Percentiles rank a stretch among this genome's conserved stretches.
Conservation (phyloP, 305 asterid species). For the Fraxinus nigra region DNA sequence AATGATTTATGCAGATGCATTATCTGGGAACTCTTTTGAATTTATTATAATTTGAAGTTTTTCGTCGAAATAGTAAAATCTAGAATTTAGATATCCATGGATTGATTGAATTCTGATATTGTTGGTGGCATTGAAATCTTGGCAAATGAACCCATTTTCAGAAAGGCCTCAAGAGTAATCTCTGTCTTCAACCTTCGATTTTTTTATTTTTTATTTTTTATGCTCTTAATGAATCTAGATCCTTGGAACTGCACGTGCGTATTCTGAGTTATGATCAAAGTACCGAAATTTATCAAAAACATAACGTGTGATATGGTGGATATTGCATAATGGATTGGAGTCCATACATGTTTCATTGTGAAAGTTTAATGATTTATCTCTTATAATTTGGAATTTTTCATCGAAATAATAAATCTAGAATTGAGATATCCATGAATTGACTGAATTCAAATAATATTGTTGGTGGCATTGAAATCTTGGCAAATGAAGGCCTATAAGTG, state of each 20-base stretch:
- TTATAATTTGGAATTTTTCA: neutral
- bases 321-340: neutral
- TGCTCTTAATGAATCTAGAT: constrained; percentile 26
- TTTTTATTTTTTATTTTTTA: neutral
- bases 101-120: neutral
- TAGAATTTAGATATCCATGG: neutral
- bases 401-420: neutral
- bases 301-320: neutral
- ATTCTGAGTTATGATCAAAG: constrained; percentile 20
- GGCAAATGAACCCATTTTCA: constrained; percentile 13
- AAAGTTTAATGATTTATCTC: constrained; percentile 8
- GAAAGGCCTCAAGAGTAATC: constrained; percentile 27
- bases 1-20: neutral
- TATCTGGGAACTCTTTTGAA: constrained; percentile 15
- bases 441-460: neutral
- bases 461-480: neutral
- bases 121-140: neutral
- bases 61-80: neutral
- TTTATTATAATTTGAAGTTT: neutral
- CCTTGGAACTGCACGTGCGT: constrained; percentile 15
- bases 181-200: neutral
- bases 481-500: neutral
- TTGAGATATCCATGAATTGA: neutral
- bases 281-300: neutral
- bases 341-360: constrained; percentile 5